Evolutionary conservation across 2,329 filamentous ascomycete genomes (phyloP), one percentile per base, ranked within the genome.

Genomic region (Penicillium expansum): DNA sequence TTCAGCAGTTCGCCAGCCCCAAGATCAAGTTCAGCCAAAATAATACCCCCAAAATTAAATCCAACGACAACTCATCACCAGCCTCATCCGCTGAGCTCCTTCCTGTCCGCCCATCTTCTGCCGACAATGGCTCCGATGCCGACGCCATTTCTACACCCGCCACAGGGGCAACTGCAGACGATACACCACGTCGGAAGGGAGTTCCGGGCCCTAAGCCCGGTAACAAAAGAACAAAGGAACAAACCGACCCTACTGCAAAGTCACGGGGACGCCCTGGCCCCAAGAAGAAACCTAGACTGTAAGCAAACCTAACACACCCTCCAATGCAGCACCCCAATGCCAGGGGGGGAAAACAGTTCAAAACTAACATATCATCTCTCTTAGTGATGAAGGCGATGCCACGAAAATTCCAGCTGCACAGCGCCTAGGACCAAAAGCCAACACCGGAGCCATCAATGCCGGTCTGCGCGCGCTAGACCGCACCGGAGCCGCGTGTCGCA

Each of bases 391-490:
- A 61, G 80, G 75, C 56, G 80, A 83, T 54, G 69, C 73, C 55
- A 70, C 69, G 48, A 74, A 69, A 61, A 57, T 64, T 55, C 60
- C 67, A 58, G 69, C 71, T 6, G 76, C 79, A 43, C 90, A 93
- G 76, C 96, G 96, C 74, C 87, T 97, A 27, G 93, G 93, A 4
- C 94, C 94, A 65, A 97, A 97, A 76, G 93, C 93, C 50, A 97
- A 97, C 74, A 90, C 93, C 69, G 94, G 94, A 62, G 93, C 93
- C 58, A 99, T 99, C 82, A 99, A 99, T 72, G 94, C 94, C 53
- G 91, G 91, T 51, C 87, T 99, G 48, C 91, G 94, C 54, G 93
- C 94, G 13, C 89, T 99, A 62, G 94, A 99, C 75, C 88, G 93
- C 59, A 89, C 89, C 8, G 93, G 93, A 64, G 90, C 93, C 69